Evolutionary conservation across 106 monocot species (phyloP).

Genomic region (Dendrobium officinale): DNA sequence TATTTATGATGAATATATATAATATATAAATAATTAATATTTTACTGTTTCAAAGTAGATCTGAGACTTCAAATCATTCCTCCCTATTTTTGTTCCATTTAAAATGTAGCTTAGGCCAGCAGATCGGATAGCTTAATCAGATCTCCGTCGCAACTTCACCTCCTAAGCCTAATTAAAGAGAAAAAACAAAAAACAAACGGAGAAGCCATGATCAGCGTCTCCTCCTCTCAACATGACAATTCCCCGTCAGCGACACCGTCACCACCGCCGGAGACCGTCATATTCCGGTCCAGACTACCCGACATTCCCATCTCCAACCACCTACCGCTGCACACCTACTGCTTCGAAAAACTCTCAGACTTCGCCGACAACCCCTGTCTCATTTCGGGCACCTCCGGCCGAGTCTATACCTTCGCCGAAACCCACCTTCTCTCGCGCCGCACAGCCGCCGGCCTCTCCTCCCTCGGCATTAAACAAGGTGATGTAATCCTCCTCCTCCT

Average conservation of each 20-base stretch:
- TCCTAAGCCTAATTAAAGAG: too few species aligned
- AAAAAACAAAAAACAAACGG: neutral
- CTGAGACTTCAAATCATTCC: too few species aligned
- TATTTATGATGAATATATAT: too few species aligned
- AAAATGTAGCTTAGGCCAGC: too few species aligned
- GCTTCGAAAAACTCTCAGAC: conserved; percentile 41
- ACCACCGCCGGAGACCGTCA: conserved; percentile 2
- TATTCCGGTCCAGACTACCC: conserved; percentile 67
- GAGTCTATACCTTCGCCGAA: conserved; percentile 49
- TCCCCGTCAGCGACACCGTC: neutral
- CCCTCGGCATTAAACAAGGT: conserved; percentile 40
- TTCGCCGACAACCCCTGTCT: conserved; percentile 49
- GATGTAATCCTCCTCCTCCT: conserved; percentile 73
- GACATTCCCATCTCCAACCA: conserved; percentile 59
- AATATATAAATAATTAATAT: too few species aligned
- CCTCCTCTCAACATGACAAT: neutral
- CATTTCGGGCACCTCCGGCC: conserved; percentile 49
- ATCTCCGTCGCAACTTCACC: too few species aligned
- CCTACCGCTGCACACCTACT: conserved; percentile 70
- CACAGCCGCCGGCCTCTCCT: conserved; percentile 48
- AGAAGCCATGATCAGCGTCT: conserved; percentile 12
- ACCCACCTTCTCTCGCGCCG: conserved; percentile 42
- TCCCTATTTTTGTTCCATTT: too few species aligned
- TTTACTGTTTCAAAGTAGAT: too few species aligned
- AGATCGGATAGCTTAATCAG: too few species aligned